Evolutionary conservation across 148 eudicot species (phyloP).

Genomic region (Drosera capensis): DNA sequence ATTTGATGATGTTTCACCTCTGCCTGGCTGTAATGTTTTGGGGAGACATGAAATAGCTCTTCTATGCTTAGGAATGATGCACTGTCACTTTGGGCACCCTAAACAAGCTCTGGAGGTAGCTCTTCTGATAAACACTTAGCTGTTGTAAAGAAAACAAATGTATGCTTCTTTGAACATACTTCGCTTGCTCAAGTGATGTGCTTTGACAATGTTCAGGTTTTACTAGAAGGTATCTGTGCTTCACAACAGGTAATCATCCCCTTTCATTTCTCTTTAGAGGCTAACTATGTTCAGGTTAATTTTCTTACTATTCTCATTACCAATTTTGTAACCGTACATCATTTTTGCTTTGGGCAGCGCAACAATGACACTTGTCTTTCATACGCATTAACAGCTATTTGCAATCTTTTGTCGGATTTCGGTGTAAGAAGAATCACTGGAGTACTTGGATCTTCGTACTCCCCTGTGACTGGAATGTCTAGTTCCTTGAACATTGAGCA

Average conservation of each 20-base stretch:
- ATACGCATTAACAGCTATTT: slow-evolving; percentile 72
- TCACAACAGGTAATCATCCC: slow-evolving; percentile 60
- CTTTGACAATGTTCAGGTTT: slow-evolving; percentile 36
- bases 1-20: slow-evolving; percentile 42
- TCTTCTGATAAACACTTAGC: slow-evolving; percentile 1
- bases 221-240: slow-evolving; percentile 83
- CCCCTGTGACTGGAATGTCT: slow-evolving; percentile 48
- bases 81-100: slow-evolving; percentile 96
- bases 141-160: not conserved
- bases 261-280: slow-evolving; percentile 1
- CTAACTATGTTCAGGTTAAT: no score
- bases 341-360: slow-evolving; percentile 41
- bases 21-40: slow-evolving; percentile 26
- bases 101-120: slow-evolving; percentile 75
- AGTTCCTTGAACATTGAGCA: slow-evolving; percentile 69
- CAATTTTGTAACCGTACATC: not conserved
- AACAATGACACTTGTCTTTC: slow-evolving; percentile 87
- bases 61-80: slow-evolving; percentile 90
- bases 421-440: slow-evolving; percentile 59
- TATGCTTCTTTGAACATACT: not conserved
- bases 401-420: slow-evolving; percentile 70
- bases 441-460: slow-evolving; percentile 65
- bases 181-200: not conserved
- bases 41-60: slow-evolving; percentile 88
- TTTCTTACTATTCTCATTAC: no score